Evolutionary conservation across 768 basidiomycete species (phyloP).

Genomic region (Tulasnella sp.): DNA sequence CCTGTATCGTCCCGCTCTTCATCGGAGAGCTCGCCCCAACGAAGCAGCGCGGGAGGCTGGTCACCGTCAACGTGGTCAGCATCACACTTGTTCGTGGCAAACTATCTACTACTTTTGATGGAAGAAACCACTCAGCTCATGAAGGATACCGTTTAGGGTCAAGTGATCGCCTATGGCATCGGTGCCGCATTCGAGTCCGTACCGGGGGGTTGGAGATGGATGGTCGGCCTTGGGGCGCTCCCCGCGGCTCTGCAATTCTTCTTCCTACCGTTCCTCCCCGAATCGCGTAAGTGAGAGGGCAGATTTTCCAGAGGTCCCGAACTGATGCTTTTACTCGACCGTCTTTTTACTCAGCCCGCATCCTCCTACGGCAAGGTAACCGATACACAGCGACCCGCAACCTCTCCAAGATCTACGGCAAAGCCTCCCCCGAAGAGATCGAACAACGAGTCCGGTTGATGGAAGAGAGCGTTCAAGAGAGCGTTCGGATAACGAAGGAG

Average conservation of each 20-base stretch:
- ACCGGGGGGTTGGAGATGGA: constrained; percentile 71
- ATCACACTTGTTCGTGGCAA: constrained; percentile 48
- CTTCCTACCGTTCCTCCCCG: constrained; percentile 63
- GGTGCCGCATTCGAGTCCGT: constrained; percentile 61
- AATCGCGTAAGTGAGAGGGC: constrained; percentile 57
- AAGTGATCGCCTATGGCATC: constrained; percentile 73
- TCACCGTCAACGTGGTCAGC: constrained; percentile 75
- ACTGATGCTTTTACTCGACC: not conserved
- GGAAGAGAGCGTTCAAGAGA: constrained; percentile 55
- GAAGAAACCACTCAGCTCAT: no score
- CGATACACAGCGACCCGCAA: constrained; percentile 50
- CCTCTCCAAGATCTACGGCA: constrained; percentile 64
- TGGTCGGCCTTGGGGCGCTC: constrained; percentile 71
- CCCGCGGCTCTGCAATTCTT: constrained; percentile 62
- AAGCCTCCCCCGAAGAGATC: constrained; percentile 59
- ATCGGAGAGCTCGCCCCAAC: constrained; percentile 81
- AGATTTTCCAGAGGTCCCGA: not conserved
- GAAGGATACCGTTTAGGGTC: constrained; percentile 34
- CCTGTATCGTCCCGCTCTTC: constrained; percentile 75
- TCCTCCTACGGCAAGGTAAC: constrained; percentile 56
- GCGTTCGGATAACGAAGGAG: constrained; percentile 55
- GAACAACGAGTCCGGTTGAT: constrained; percentile 56
- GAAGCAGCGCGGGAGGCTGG: constrained; percentile 63
- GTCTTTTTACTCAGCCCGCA: constrained; percentile 46
- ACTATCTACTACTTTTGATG: no score